Percentiles rank a stretch among this genome's conserved stretches.
Conservation (phyloP, 768 basidiomycete species). For the Leccinum subtestaceum region DNA sequence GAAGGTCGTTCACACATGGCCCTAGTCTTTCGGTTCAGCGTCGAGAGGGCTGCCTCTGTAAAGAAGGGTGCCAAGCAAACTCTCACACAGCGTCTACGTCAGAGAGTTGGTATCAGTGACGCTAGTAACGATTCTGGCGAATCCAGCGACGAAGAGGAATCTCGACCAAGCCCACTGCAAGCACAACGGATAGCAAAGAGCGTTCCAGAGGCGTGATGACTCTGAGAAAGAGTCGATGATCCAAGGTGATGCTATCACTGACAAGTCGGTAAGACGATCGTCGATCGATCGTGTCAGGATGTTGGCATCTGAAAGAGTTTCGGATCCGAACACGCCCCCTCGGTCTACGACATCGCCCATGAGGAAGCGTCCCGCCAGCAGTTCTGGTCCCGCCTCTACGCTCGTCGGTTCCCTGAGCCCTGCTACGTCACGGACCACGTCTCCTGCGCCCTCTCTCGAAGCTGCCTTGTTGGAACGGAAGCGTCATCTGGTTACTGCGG, state of each 20-base stretch:
- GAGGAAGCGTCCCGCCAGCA: constrained; percentile 20
- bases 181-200: constrained; percentile 17
- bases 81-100: constrained; percentile 72
- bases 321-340: not conserved
- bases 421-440: constrained; percentile 34
- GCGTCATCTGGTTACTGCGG: constrained; percentile 42
- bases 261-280: constrained; percentile 17
- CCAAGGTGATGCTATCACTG: constrained; percentile 21
- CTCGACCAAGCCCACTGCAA: constrained; percentile 19
- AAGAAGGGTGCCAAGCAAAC: constrained; percentile 82
- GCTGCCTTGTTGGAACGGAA: constrained; percentile 66
- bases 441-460: constrained; percentile 60
- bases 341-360: not conserved
- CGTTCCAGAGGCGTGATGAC: constrained; percentile 32
- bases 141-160: constrained; percentile 42
- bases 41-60: constrained; percentile 71
- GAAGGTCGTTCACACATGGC: constrained; percentile 92
- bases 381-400: constrained; percentile 10
- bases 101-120: constrained; percentile 72
- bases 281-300: constrained; percentile 14
- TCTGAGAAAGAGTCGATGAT: constrained; percentile 31
- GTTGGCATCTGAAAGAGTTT: not conserved
- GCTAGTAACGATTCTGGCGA: constrained; percentile 48
- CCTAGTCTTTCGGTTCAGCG: constrained; percentile 75
- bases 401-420: constrained; percentile 13